phyloP scores from a whole-genome alignment of 2,329 filamentous ascomycete species.

The Coniochaeta ligniaria region DNA sequence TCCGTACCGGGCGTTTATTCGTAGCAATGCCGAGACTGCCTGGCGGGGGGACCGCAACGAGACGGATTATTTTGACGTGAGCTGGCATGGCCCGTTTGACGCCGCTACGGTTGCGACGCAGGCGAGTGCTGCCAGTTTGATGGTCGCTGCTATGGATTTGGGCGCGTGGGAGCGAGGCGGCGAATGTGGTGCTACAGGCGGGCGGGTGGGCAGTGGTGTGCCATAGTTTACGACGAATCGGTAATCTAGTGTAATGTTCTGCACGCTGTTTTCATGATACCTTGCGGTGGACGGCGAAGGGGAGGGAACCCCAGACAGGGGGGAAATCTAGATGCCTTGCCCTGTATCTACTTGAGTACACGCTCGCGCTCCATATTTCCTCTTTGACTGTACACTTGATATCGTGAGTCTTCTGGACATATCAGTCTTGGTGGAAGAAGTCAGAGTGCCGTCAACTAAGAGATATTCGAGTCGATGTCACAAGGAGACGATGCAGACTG shows the following conservation, averaged over 20 bases:
- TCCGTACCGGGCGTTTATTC: slow-evolving; percentile 14
- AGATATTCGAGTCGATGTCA: not conserved
- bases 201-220: not conserved
- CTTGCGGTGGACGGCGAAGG: too few relatives aligned
- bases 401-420: too few relatives aligned
- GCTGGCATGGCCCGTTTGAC: slow-evolving; percentile 15
- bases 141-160: slow-evolving; percentile 5
- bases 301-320: too few relatives aligned
- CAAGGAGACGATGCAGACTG: not conserved
- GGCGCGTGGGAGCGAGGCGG: not conserved
- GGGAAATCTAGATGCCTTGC: too few relatives aligned
- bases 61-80: slow-evolving; percentile 13
- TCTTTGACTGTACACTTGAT: too few relatives aligned
- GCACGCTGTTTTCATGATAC: too few relatives aligned
- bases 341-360: too few relatives aligned
- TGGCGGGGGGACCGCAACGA: slow-evolving; percentile 7
- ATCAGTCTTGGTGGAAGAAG: too few relatives aligned
- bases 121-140: slow-evolving; percentile 11
- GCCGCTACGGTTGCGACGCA: slow-evolving; percentile 11
- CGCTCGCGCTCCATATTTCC: too few relatives aligned
- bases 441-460: too few relatives aligned
- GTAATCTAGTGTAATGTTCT: not conserved
- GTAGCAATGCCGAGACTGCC: slow-evolving; percentile 13
- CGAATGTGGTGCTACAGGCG: not conserved
- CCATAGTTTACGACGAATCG: not conserved